Base-by-base conservation (phyloP, 495 filamentous ascomycete species). In the Mytilinidion resinicola region DNA sequence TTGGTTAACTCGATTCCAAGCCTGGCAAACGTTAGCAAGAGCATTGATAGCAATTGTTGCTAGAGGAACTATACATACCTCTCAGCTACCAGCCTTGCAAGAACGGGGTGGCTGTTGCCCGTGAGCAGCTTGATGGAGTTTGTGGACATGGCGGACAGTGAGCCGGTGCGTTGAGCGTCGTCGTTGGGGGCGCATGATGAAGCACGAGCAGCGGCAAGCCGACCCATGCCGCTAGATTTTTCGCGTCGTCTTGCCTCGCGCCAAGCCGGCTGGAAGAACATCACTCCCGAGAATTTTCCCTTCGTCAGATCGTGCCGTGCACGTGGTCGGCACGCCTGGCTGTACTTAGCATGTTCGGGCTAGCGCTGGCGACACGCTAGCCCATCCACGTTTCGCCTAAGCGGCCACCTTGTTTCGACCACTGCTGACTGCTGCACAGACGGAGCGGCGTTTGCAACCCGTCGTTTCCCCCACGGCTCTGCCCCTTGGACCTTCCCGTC, bases 71-170 rank as follows among this genome's bases (percentile, higher is more conserved):
- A 30, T 33, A 42, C 60, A 39, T 81, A 96, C 92, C 91, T 82
- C 72, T 95, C 89, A 65, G 93, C 91, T 53, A 98, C 89, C 67
- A 87, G 82, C 72, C 86, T 86, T 41, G 92, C 91, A 55, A 98
- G 83, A 67, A 87, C 81, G 10, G 92, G 93, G 74, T 98, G 92
- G 74, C 91, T 95, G 74, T 92, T 95, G 65, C 92, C 92, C 67
- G 91, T 93, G 70, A 97, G 81, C 62, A 97, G 75, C 75, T 97
- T 97, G 76, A 97, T 95, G 49, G 90, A 91, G 80, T 97, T 97
- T 53, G 83, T 77, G 61, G 85, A 79, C 85, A 88, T 88, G 60
- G 56, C 76, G 71, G 62, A n/a, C n/a, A 37, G 55, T n/a, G 19
- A 12, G 53, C 47, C 34, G 20, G 46, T 8, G 46, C 12, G 46